A percentile compares a stretch with the other conserved stretches of the same genome.
These are phyloP conservation scores for Pseudogymnoascus sp. DNA, from an alignment of 2,329 filamentous ascomycete genomes.

Conservation along the genomic window DNA sequence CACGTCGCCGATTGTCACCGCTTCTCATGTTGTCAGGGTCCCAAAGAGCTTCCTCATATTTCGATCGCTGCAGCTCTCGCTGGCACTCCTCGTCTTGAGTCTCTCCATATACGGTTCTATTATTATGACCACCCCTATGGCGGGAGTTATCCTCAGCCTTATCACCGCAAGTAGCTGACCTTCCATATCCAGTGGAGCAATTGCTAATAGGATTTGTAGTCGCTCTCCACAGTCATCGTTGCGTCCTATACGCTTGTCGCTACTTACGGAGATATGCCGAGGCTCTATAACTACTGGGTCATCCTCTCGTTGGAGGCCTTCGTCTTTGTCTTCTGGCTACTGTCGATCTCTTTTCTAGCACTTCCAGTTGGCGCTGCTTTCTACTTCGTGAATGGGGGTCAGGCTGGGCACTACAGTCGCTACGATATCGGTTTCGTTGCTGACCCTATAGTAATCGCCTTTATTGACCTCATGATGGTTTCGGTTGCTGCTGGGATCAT, in stretches of 20 bases:
- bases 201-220: background rate
- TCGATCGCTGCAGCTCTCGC: background rate
- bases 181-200: background rate
- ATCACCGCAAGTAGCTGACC: background rate
- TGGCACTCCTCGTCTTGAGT: background rate
- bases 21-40: background rate
- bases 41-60: background rate
- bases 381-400: background rate
- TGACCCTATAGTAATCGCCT: background rate
- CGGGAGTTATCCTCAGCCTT: background rate
- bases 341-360: background rate
- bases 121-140: background rate
- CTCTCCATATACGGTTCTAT: background rate
- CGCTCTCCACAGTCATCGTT: background rate
- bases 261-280: background rate
- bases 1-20: background rate
- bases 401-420: background rate
- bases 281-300: background rate
- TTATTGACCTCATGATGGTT: background rate
- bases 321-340: background rate
- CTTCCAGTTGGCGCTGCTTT: background rate
- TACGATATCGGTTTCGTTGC: background rate
- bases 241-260: slow-evolving; percentile 1
- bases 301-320: background rate
- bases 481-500: background rate